Evolutionary conservation across 2,329 filamentous ascomycete genomes (phyloP).

Genomic region (Penicillium sp.): DNA sequence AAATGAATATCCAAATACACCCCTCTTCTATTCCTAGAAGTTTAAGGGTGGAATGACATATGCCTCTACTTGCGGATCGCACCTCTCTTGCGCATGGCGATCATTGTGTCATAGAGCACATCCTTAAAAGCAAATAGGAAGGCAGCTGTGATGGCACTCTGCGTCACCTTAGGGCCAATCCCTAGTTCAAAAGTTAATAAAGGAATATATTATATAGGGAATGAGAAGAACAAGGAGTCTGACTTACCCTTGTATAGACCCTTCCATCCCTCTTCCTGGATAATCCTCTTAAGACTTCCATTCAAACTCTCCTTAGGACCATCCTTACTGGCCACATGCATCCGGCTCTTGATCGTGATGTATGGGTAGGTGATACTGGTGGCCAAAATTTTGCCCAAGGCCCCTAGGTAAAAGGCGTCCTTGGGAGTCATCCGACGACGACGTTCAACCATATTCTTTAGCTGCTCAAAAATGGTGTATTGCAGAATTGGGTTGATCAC

Average conservation of each 20-base stretch:
- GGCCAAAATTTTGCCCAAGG: conserved; percentile 89
- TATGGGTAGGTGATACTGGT: conserved; percentile 96
- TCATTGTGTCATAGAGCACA: conserved; percentile 72
- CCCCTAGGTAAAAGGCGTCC: conserved; percentile 87
- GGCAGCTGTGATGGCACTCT: conserved; percentile 93
- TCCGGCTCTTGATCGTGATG: conserved; percentile 97
- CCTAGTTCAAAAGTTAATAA: conserved; percentile 52
- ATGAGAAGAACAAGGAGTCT: neutral
- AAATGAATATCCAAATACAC: neutral
- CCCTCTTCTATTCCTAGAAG: neutral
- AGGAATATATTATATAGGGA: neutral
- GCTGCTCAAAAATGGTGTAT: conserved; percentile 97
- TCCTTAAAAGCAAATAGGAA: conserved; percentile 99
- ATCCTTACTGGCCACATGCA: conserved; percentile 82
- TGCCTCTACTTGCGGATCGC: conserved; percentile 31
- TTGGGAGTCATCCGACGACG: conserved; percentile 75
- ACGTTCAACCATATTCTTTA: conserved; percentile 88
- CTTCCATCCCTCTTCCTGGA: conserved; percentile 84
- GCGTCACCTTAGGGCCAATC: conserved; percentile 92
- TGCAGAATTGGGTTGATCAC: conserved; percentile 98
- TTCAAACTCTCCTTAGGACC: conserved; percentile 79
- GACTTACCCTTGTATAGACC: conserved; percentile 86
- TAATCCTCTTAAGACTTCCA: conserved; percentile 73
- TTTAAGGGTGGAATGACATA: neutral
- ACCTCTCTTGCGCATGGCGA: conserved; percentile 33